Base-by-base conservation (phyloP, 139 green algal genomes). In the Tetraselmis chui region DNA sequence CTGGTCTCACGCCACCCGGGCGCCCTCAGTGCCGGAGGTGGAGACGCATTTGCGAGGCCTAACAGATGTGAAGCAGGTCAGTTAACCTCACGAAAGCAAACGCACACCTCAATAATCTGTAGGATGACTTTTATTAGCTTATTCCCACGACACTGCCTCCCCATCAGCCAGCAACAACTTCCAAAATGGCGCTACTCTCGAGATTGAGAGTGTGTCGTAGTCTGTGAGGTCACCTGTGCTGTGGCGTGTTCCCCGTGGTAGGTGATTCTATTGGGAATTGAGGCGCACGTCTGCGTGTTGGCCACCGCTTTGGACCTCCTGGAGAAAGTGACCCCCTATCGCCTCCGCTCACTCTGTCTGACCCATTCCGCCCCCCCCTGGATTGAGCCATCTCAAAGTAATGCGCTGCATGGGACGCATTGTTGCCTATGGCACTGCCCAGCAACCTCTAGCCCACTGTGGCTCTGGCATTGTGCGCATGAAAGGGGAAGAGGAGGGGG, bases 241-340 rank as follows among this genome's bases (percentile, higher is more conserved):
- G 76, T 75, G 23, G 75, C 28, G 23, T 81, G 27, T 78, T 32
- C 22, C 78, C 26, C 29, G 27, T 81, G 32, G 32, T 79, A 90
- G 85, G 87, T 96, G 31, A 30, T 98, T 30, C 80, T 98, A 76
- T 77, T 91, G 23, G 95, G 95, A 24, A 94, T 98, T 25, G 94
- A 98, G 85, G 85, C 92, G 22, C 95, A 98, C 83, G 95, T 98
- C 81, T 98, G 95, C 79, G 92, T 98, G 28, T 84, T 96, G 29
- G 94, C 98, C 85, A 98, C 95, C 2, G 79, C 87, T 27, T 77
- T 94, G 45, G 90, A 96, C 85, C 80, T 95, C 23, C 30, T 95
- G 29, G 88, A 83, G 86, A 75, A 77, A 76, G 27, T 27, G 59
- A 0, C 27, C 24, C 74, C n/a, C n/a, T n/a, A n/a, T n/a, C n/a